Evolutionary conservation across 179 eudicot species (phyloP).

Genomic region (Gypsophila paniculata): DNA sequence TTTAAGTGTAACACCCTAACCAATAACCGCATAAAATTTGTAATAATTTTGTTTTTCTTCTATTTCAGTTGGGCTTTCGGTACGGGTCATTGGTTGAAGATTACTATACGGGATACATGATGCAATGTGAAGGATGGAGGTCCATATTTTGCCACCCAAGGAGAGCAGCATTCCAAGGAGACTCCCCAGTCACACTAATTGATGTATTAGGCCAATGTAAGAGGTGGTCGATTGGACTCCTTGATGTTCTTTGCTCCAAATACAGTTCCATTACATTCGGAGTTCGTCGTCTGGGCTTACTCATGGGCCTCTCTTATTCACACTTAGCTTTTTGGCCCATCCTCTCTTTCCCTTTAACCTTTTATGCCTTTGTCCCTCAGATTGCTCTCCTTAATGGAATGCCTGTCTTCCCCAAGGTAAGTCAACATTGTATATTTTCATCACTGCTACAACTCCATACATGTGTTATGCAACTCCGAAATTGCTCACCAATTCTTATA

Average conservation of each 20-base stretch:
- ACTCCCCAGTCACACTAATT: conserved; percentile 44
- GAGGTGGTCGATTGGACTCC: conserved; percentile 65
- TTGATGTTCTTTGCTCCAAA: conserved; percentile 39
- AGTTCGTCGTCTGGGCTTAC: conserved; percentile 31
- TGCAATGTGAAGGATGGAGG: conserved; percentile 79
- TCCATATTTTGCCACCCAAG: conserved; percentile 49
- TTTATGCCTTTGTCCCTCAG: conserved; percentile 69
- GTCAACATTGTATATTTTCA: too few species aligned
- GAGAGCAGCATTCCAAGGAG: conserved; percentile 59
- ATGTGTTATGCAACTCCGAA: too few species aligned
- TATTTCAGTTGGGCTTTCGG: conserved; percentile 52
- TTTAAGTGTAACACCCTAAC: too few species aligned
- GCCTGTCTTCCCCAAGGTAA: conserved; percentile 60
- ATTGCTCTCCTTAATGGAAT: conserved; percentile 53
- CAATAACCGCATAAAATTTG: too few species aligned
- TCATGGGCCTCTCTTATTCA: conserved; percentile 45
- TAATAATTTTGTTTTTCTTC: too few species aligned
- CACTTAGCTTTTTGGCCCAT: conserved; percentile 49
- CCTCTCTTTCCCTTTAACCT: conserved; percentile 43
- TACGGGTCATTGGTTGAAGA: conserved; percentile 82
- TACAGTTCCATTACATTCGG: conserved; percentile 32
- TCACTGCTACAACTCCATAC: too few species aligned
- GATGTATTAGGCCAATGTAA: conserved; percentile 52
- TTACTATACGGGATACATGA: conserved; percentile 46
- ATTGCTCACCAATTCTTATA: too few species aligned